Evolutionary conservation across 352 stramenopile genomes (phyloP).

Genomic region (Globisporangium cederbergense): DNA sequence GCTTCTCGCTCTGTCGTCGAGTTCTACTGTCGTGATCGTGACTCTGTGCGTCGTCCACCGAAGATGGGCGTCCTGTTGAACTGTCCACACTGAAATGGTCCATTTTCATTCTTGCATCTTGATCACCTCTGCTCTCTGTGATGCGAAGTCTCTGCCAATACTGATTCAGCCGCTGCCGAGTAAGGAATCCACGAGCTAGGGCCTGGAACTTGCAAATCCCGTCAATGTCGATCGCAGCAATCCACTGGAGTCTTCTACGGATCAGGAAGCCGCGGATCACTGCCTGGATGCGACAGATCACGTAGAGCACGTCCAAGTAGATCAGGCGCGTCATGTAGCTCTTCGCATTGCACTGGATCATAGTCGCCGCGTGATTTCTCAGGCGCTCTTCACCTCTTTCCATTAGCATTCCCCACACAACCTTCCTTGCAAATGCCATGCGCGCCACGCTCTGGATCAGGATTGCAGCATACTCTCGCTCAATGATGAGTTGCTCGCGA

Average conservation of each 20-base stretch:
- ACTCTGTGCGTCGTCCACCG: background rate
- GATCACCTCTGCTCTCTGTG: background rate
- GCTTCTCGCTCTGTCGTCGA: background rate
- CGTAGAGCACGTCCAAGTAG: slow-evolving; percentile 77
- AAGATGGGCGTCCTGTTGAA: background rate
- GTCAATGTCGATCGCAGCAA: slow-evolving; percentile 39
- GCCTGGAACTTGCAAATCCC: slow-evolving; percentile 49
- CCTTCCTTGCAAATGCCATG: slow-evolving; percentile 20
- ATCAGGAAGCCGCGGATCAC: slow-evolving; percentile 61
- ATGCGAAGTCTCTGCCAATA: background rate
- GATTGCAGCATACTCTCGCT: slow-evolving; percentile 30
- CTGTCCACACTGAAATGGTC: background rate
- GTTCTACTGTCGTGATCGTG: background rate
- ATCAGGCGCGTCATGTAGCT: slow-evolving; percentile 68
- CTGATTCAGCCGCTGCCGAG: slow-evolving; percentile 9
- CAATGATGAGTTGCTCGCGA: slow-evolving; percentile 25
- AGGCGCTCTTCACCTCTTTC: slow-evolving; percentile 12
- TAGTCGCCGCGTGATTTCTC: slow-evolving; percentile 29
- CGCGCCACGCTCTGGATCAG: slow-evolving; percentile 47
- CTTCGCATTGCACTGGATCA: slow-evolving; percentile 55
- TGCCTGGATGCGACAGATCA: slow-evolving; percentile 77
- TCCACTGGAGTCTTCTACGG: slow-evolving; percentile 48
- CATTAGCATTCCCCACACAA: slow-evolving; percentile 15
- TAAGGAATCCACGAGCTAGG: slow-evolving; percentile 33
- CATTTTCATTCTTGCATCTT: background rate